Base-by-base conservation (phyloP, 371 early-diverging fungal species). In the Batkoa obscura region DNA sequence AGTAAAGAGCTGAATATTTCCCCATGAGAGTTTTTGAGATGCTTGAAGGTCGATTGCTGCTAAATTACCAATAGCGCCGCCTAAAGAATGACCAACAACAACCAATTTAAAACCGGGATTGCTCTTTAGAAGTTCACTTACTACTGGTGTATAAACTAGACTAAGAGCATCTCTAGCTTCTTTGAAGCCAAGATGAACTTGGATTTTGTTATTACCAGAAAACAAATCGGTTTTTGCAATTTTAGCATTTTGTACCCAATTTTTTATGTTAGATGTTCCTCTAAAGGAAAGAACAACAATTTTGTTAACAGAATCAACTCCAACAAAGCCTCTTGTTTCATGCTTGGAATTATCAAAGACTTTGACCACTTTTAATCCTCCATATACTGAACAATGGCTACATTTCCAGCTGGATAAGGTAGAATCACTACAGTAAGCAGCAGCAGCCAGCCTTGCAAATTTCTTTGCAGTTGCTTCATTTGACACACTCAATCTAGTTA, bases 181-280 rank as follows among this genome's bases (percentile, higher is more conserved):
- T 41, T 41, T 41, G 41, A 41, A 41, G 6, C 41, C 41, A n/a
- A 9, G 13, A 41, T 41, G 41, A n/a, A 41, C 41, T 41, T 41
- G 41, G n/a, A n/a, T n/a, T 6, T 49, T 49, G 32, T 17, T 48
- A 8, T 23, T 2, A 31, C 48, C 32, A 31, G 2, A 32, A 6
- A 31, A 23, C 13, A 49, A 49, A 9, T 35, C 33, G 13, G 17
- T 48, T 32, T 8, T 32, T n/a, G 5, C 48, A 4, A 55, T 30
- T 5, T 55, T 53, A 2, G 39, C 17, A 39, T 53, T 53, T 34
- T 17, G 17, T 12, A 53, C 38, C 53, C 53, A 53, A 23, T 53
- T 53, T 9, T 38, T 23, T 23, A 53, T 39, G 39, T 53, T 53
- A 30, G 8, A 39, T 17, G 37, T n/a, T 4, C 53, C 53, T 2